Percentiles rank a stretch among this genome's conserved stretches.
Evolutionary conservation across 345 rosid species (phyloP).

Genomic region (Eucalyptus guilfoylei): DNA sequence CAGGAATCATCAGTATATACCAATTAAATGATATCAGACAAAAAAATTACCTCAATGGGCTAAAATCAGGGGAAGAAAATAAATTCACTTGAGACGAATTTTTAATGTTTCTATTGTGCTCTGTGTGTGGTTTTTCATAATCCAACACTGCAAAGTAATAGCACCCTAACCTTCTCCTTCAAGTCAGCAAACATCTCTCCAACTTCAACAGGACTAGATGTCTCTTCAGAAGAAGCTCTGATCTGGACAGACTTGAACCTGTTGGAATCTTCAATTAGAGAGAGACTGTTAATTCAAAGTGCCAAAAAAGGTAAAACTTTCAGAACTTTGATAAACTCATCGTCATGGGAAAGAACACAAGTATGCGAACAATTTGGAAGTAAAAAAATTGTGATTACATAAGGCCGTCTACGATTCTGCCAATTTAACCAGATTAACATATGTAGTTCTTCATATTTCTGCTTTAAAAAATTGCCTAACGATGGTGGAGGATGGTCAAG

Average conservation of each 20-base stretch:
- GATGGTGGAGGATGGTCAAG: not conserved
- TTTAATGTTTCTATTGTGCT: not conserved
- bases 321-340: not conserved
- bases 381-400: not conserved
- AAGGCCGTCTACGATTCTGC: not conserved
- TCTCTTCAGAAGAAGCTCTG: constrained; percentile 57
- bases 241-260: constrained; percentile 33
- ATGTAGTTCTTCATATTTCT: not conserved
- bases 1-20: not conserved
- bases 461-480: not conserved
- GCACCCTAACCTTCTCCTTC: constrained; percentile 59
- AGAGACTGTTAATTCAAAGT: not conserved
- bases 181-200: constrained; percentile 60
- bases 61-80: not conserved
- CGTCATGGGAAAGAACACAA: not conserved
- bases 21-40: not conserved
- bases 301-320: not conserved
- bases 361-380: not conserved
- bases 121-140: not conserved
- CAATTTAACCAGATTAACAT: not conserved
- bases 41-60: not conserved
- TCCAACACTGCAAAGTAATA: not conserved
- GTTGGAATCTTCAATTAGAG: constrained; percentile 20
- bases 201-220: constrained; percentile 32
- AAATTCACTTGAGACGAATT: not conserved